Conservation (phyloP, 1,284 basidiomycete genomes). For the Sporisorium reilianum region DNA sequence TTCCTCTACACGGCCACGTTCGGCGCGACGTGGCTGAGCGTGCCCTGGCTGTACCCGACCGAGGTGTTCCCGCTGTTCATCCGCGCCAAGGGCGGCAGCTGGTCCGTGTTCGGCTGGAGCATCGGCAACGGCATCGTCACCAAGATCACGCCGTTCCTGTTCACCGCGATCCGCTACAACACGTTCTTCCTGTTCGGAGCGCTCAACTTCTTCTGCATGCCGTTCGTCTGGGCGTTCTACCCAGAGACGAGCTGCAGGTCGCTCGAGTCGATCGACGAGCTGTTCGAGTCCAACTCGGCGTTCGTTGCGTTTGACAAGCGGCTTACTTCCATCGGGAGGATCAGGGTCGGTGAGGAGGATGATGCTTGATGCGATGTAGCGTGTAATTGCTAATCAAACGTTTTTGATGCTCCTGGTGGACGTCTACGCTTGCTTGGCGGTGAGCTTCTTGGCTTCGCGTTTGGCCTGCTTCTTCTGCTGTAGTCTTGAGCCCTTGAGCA, state of each 20-base stretch:
- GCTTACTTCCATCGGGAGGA: constrained; percentile 7
- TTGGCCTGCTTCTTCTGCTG: constrained; percentile 44
- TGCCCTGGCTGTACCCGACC: constrained; percentile 37
- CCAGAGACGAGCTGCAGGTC: constrained; percentile 40
- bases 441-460: constrained; percentile 36
- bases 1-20: constrained; percentile 39
- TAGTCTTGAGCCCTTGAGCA: constrained; percentile 17
- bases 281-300: constrained; percentile 27
- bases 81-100: constrained; percentile 27
- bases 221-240: constrained; percentile 36
- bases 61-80: constrained; percentile 40
- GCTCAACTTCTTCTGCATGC: constrained; percentile 42
- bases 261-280: constrained; percentile 42
- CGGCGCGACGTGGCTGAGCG: constrained; percentile 16
- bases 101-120: constrained; percentile 34
- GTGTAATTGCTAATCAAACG: neutral
- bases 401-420: neutral
- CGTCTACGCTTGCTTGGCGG: constrained; percentile 16
- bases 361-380: neutral
- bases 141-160: constrained; percentile 38
- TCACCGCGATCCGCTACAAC: constrained; percentile 38
- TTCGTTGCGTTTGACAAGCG: constrained; percentile 32
- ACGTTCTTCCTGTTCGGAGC: constrained; percentile 41
- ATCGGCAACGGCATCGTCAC: constrained; percentile 41
- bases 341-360: neutral